phyloP scores from a whole-genome alignment of 2,329 filamentous ascomycete species.

The Diaporthe citri region DNA sequence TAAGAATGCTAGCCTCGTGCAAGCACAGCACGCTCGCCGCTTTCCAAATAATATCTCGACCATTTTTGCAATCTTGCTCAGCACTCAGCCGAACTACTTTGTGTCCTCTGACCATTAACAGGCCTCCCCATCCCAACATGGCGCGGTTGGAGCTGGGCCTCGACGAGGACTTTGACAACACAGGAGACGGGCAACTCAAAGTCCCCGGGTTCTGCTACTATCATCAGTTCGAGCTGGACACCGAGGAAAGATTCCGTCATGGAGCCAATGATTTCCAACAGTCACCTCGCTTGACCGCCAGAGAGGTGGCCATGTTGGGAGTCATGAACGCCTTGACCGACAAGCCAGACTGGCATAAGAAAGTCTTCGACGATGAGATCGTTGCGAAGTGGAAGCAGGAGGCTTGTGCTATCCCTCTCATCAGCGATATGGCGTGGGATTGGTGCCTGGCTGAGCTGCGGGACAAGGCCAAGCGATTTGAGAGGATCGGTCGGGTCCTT shows the following conservation, averaged over 20 bases:
- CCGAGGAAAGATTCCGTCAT: neutral
- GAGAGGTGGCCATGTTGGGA: conserved; percentile 24
- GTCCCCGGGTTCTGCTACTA: neutral
- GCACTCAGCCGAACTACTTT: neutral
- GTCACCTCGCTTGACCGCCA: conserved; percentile 4
- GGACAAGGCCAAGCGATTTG: conserved; percentile 32
- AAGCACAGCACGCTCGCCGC: neutral
- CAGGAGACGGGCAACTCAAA: neutral
- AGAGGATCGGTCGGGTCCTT: conserved; percentile 39
- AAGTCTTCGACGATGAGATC: conserved; percentile 48
- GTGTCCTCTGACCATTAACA: neutral
- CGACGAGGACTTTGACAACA: conserved; percentile 19
- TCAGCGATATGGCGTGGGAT: conserved; percentile 2
- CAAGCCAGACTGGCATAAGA: conserved; percentile 47
- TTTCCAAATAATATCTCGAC: neutral
- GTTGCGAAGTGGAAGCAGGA: conserved; percentile 47
- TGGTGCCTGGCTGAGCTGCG: conserved; percentile 26
- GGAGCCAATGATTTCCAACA: neutral
- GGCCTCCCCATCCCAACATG: neutral
- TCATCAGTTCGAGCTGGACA: neutral
- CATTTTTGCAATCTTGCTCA: neutral
- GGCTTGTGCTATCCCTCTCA: conserved; percentile 38
- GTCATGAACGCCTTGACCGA: conserved; percentile 27
- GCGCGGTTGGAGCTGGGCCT: neutral
- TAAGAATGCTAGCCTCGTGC: neutral